Conservation (phyloP, 2,329 filamentous ascomycete species). For the Alternaria brassicicola region DNA sequence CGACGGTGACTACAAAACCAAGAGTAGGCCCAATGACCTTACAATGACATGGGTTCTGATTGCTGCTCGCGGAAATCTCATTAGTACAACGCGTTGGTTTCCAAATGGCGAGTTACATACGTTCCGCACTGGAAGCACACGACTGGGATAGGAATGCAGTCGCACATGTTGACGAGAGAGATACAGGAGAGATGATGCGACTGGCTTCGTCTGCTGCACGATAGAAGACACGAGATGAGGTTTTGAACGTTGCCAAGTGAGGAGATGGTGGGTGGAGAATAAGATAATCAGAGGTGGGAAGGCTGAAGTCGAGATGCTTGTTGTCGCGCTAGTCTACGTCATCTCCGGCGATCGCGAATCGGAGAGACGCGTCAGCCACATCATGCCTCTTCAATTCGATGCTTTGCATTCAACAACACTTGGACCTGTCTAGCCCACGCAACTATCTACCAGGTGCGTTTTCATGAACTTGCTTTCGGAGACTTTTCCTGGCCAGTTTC, state of each 20-base stretch:
- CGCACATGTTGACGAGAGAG: conserved; percentile 23
- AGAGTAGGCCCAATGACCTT: conserved; percentile 63
- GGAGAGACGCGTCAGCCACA: conserved; percentile 15
- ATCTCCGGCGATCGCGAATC: not conserved
- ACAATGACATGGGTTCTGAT: conserved; percentile 64
- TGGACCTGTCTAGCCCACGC: not conserved
- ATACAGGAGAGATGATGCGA: not conserved
- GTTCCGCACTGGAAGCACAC: conserved; percentile 62
- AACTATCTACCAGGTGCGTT: not conserved
- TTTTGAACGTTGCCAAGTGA: not conserved
- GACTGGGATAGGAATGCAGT: conserved; percentile 56
- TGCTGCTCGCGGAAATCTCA: conserved; percentile 41
- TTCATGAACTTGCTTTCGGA: not conserved
- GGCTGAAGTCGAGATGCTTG: conserved; percentile 12
- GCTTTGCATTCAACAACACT: conserved; percentile 10
- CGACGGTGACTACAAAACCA: conserved; percentile 57
- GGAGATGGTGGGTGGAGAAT: not conserved
- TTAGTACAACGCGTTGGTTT: conserved; percentile 13
- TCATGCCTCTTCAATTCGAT: conserved; percentile 1
- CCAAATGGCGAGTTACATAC: conserved; percentile 25
- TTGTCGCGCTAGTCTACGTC: conserved; percentile 12
- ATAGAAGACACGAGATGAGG: not conserved
- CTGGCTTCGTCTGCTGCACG: not conserved
- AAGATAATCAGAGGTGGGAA: conserved; percentile 6
- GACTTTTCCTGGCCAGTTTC: not conserved